Base-by-base conservation (phyloP, 2,329 filamentous ascomycete species). In the Achaetomium macrosporum region DNA sequence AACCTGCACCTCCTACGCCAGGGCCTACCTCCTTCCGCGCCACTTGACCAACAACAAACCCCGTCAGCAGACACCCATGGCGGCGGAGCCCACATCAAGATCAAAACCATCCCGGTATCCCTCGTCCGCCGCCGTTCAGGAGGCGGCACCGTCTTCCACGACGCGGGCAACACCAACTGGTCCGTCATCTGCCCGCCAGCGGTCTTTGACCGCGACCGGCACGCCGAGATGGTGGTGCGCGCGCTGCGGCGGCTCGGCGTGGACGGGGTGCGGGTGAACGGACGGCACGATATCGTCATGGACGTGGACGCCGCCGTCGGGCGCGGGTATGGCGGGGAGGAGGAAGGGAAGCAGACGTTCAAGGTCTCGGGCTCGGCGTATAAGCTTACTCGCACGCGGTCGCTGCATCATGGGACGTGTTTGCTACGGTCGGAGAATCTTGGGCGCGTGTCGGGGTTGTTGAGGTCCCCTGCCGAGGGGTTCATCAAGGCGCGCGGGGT, bases 91-190 rank as follows among this genome's bases (percentile, higher is more conserved):
- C 29, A 15, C 35, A 41, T 10, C 49, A 35, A 16, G 5, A 7
- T 4, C 9, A 25, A 31, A n/a, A 10, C 15, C 31, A 12, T 19
- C 15, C 35, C 61, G 45, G 69, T 82, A 36, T 62, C 76, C 53
- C 82, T 96, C 12, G 88, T 99, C 5, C 84, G 93, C 12, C 81
- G 93, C 16, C 82, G 92, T 47, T 91, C 86, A 19, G 93, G 93
- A 29, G 93, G 93, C 45, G 93, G 93, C 42, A 84, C 93, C 2
- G 93, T 99, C 47, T 97, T 95, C 66, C 93, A 99, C 69, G 93
- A 97, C 68, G 71, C 76, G 40, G 92, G 92, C 50, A 99, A 99
- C 67, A 80, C 96, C 61, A 99, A 99, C 70, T 99, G 91, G 77
- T 88, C 87, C 66, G 89, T 97, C 50, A 95, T 95, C 45, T 90